Conservation (phyloP, 352 stramenopile species). For the Phytophthora pluvialis region DNA sequence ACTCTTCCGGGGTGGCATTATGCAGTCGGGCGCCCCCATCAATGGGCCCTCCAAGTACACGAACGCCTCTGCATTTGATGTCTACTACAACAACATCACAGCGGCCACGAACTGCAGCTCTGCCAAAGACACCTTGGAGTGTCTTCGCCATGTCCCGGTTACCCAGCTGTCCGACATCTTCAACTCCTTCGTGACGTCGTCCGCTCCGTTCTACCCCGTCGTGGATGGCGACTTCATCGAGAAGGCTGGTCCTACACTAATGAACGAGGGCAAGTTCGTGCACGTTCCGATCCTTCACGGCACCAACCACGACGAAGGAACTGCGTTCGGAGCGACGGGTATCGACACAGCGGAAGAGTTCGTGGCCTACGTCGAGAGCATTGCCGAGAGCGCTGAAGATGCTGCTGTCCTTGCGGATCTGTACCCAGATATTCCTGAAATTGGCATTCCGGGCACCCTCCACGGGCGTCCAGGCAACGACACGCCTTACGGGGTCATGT, state of each 20-base stretch:
- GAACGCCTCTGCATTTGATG: constrained; percentile 22
- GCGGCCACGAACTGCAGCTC: constrained; percentile 27
- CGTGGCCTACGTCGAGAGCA: constrained; percentile 11
- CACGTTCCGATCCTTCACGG: constrained; percentile 41
- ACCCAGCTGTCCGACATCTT: constrained; percentile 19
- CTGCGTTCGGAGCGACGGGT: constrained; percentile 16
- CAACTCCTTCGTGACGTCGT: constrained; percentile 27
- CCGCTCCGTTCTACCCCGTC: constrained; percentile 18
- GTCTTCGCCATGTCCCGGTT: constrained; percentile 33
- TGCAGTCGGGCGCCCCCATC: constrained; percentile 27
- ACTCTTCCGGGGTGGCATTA: constrained; percentile 27
- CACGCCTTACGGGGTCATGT: constrained; percentile 22
- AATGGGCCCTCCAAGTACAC: constrained; percentile 11
- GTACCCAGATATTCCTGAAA: constrained; percentile 27
- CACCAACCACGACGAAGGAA: constrained; percentile 36
- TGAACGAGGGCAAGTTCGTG: constrained; percentile 34
- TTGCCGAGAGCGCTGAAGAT: constrained; percentile 14
- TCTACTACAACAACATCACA: constrained; percentile 36
- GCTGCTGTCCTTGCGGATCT: constrained; percentile 11
- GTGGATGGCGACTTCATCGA: constrained; percentile 39
- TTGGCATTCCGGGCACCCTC: constrained; percentile 25
- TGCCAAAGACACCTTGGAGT: constrained; percentile 22
- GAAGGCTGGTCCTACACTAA: constrained; percentile 9
- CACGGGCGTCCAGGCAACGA: constrained; percentile 15
- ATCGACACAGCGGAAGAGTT: constrained; percentile 34